phyloP scores from a whole-genome alignment of 306 rosid genomes.

The Medicago lupulina region DNA sequence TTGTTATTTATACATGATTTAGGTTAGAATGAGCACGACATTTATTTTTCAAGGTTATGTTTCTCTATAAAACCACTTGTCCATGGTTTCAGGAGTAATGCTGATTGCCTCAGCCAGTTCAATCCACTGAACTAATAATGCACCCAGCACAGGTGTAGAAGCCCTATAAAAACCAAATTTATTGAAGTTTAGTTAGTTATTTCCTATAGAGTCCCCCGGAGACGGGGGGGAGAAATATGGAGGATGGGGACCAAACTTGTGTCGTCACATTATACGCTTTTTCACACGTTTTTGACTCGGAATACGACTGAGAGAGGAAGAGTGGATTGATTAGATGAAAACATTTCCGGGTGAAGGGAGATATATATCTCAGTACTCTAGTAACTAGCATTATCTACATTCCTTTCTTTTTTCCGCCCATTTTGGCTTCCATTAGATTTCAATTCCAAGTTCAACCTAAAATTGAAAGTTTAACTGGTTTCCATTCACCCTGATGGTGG shows the following conservation, averaged over 20 bases:
- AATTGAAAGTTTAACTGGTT: neutral
- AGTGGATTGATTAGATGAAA: neutral
- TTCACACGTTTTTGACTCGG: no score
- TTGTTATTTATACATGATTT: constrained; percentile 14
- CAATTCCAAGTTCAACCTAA: neutral
- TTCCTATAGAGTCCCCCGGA: no score
- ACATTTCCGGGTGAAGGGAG: neutral
- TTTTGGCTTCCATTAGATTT: constrained; percentile 7
- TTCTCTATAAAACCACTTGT: neutral
- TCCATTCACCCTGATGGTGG: constrained; percentile 2
- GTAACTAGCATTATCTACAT: neutral
- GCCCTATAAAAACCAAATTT: neutral
- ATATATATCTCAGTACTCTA: neutral
- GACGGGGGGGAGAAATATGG: no score
- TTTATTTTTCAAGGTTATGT: neutral
- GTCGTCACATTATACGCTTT: no score
- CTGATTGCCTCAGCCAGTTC: neutral
- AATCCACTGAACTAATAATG: constrained; percentile 12
- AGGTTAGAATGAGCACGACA: neutral
- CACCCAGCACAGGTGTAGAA: neutral
- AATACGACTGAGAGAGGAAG: no score
- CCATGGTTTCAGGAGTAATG: neutral
- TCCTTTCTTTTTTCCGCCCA: neutral
- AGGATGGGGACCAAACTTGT: no score
- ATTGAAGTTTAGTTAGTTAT: no score